Evolutionary conservation across 306 rosid species (phyloP).

Genomic region (Datisca glomerata): DNA sequence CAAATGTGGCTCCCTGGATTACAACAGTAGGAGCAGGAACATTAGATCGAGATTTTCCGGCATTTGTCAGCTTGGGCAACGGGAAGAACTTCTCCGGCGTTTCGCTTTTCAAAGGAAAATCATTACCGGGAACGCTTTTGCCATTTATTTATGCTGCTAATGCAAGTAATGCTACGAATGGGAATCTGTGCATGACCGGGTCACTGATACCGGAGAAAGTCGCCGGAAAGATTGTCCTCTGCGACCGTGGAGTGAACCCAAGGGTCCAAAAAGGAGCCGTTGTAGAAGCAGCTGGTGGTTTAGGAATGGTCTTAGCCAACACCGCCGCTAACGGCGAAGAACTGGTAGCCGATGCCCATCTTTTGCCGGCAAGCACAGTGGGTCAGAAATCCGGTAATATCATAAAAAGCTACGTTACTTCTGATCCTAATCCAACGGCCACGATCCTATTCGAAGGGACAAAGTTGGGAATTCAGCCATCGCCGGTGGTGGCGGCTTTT

Average conservation of each 20-base stretch:
- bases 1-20: background rate
- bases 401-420: background rate
- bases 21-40: slow-evolving; percentile 1
- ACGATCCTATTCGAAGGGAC: background rate
- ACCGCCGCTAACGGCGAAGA: background rate
- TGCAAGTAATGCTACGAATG: background rate
- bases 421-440: background rate
- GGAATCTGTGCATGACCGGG: background rate
- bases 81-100: background rate
- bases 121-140: background rate
- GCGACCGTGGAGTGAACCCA: background rate
- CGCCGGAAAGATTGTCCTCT: slow-evolving; percentile 2
- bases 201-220: slow-evolving; percentile 1
- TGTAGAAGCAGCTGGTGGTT: slow-evolving; percentile 2
- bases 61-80: background rate
- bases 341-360: background rate
- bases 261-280: background rate
- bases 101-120: background rate
- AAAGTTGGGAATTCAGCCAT: background rate
- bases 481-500: slow-evolving; percentile 3
- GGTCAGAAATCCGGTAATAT: background rate
- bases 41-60: background rate
- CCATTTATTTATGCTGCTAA: background rate
- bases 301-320: slow-evolving; percentile 4
- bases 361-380: background rate